phyloP scores from a whole-genome alignment of 176 grass and related monocot species.

The maize (Zea mays) region Zm-B73-REFERENCE-NAM-5.0 NC_050097.1:176892501-176893000 shows the following conservation, averaged over 20 bases:
- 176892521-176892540: not conserved
- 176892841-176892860: conserved; percentile 41
- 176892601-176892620: too few relatives aligned
- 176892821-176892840: conserved; percentile 31
- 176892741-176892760: conserved; percentile 89
- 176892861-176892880: conserved; percentile 25
- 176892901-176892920: conserved; percentile 27
- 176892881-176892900: conserved; percentile 11
- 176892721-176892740: conserved; percentile 53
- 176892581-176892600: not conserved
- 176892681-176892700: not conserved
- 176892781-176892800: not conserved
- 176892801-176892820: conserved; percentile 23
- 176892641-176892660: too few relatives aligned
- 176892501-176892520: not conserved
- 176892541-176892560: not conserved
- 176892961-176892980: conserved; percentile 35
- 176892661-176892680: too few relatives aligned
- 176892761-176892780: conserved; percentile 52
- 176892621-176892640: too few relatives aligned
- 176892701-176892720: conserved; percentile 56
- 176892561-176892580: not conserved
- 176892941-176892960: conserved; percentile 17
- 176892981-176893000: not conserved
- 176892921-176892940: conserved; percentile 17